Conservation (phyloP, 495 filamentous ascomycete genomes). For the Hypoxylon fragiforme region DNA sequence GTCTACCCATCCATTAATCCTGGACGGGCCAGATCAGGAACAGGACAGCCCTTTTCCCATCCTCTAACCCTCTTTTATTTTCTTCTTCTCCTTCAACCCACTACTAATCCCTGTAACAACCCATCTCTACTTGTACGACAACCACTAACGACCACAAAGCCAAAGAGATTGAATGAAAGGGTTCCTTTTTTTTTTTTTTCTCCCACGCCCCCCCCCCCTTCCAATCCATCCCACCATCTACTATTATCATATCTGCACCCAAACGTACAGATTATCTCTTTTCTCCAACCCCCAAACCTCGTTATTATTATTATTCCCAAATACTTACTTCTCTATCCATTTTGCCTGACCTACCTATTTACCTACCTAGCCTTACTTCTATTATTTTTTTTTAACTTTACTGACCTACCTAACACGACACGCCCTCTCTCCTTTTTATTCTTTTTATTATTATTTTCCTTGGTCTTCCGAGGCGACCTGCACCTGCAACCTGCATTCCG, state of each 20-base stretch:
- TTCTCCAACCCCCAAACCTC: constrained; percentile 31
- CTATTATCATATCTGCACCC: constrained; percentile 3
- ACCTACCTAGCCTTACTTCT: constrained; percentile 48
- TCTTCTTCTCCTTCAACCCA: neutral
- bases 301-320: constrained; percentile 23
- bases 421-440: constrained; percentile 18
- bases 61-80: constrained; percentile 14
- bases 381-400: constrained; percentile 3
- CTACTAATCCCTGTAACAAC: neutral
- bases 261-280: constrained; percentile 13
- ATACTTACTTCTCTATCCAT: constrained; percentile 27
- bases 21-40: constrained; percentile 36
- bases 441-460: constrained; percentile 23
- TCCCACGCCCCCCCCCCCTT: constrained; percentile 29
- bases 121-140: constrained; percentile 13
- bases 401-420: constrained; percentile 50
- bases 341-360: constrained; percentile 26
- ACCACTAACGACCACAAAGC: constrained; percentile 18
- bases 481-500: constrained; percentile 12
- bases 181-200: constrained; percentile 27
- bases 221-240: constrained; percentile 18
- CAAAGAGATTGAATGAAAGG: constrained; percentile 26
- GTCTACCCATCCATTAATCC: constrained; percentile 16
- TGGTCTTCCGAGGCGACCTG: constrained; percentile 22
- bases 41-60: constrained; percentile 29